Evolutionary conservation across 257 asterid genomes (phyloP).

Genomic region (Primulina huaijiensis): DNA sequence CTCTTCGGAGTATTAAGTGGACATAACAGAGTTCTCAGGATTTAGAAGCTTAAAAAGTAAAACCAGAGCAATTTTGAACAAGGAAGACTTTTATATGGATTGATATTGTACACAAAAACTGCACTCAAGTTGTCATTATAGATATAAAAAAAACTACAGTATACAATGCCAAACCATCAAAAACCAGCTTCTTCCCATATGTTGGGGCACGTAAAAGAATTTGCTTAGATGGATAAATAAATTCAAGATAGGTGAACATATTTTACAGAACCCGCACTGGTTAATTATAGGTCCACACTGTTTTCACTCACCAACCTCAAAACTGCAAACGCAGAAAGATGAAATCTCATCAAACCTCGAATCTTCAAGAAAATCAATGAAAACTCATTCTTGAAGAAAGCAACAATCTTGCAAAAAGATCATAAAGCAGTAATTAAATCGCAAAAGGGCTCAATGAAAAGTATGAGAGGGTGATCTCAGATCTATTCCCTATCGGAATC

Average conservation of each 20-base stretch:
- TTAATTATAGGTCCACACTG: constrained; percentile 6
- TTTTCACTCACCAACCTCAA: constrained; percentile 24
- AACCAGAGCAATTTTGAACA: neutral
- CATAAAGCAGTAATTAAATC: constrained; percentile 2
- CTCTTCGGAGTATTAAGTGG: neutral
- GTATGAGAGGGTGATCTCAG: neutral
- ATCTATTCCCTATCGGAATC: constrained; percentile 50
- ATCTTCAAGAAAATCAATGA: constrained; percentile 50
- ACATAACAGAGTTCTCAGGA: neutral
- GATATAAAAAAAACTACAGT: neutral
- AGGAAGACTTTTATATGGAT: neutral
- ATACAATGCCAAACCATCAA: neutral
- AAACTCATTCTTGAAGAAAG: constrained; percentile 57
- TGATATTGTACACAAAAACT: constrained; percentile 5
- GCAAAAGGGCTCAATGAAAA: neutral
- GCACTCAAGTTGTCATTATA: constrained; percentile 11
- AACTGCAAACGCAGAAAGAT: constrained; percentile 14
- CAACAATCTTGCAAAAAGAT: constrained; percentile 30
- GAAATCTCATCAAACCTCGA: constrained; percentile 27
- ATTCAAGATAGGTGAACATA: constrained; percentile 22
- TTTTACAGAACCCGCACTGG: constrained; percentile 25
- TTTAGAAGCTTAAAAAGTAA: neutral
- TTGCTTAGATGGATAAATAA: neutral
- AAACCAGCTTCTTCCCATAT: constrained; percentile 17
- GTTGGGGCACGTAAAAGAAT: neutral